These are phyloP conservation scores for Chalciporus sp. DNA, from an alignment of 1,284 basidiomycete species.

Conservation along the genomic window DNA sequence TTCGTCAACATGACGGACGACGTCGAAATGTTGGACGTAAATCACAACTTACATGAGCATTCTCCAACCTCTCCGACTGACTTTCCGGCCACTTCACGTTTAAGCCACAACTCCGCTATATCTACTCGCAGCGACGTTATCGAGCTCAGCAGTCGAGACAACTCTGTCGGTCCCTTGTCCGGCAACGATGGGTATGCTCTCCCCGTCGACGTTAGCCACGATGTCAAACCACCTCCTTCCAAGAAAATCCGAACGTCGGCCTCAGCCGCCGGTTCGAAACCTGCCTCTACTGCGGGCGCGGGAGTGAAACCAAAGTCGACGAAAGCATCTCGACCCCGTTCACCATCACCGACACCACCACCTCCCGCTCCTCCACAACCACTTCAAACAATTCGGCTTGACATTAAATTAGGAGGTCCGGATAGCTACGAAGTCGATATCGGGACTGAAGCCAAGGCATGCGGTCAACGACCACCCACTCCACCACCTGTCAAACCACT, in stretches of 20 bases:
- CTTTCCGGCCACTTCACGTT: conserved; percentile 8
- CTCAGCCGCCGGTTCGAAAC: conserved; percentile 28
- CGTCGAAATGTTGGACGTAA: conserved; percentile 30
- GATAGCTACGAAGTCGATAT: conserved; percentile 76
- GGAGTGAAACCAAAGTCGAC: conserved; percentile 37
- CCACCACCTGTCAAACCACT: conserved; percentile 50
- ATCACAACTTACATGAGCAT: neutral
- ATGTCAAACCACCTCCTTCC: conserved; percentile 32
- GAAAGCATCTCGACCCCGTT: conserved; percentile 50
- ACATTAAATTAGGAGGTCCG: conserved; percentile 69
- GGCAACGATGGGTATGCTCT: conserved; percentile 14
- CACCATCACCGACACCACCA: conserved; percentile 58
- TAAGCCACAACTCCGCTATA: conserved; percentile 19
- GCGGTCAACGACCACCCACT: conserved; percentile 65
- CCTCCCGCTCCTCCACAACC: conserved; percentile 52
- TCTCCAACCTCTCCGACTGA: conserved; percentile 11
- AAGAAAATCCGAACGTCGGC: conserved; percentile 32
- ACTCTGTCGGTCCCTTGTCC: conserved; percentile 22
- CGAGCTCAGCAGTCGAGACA: conserved; percentile 33
- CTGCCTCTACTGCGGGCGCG: conserved; percentile 32
- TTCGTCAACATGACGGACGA: conserved; percentile 28
- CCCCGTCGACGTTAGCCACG: conserved; percentile 20
- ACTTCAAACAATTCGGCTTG: conserved; percentile 67
- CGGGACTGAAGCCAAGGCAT: conserved; percentile 54
- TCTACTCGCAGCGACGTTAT: conserved; percentile 28